These are phyloP conservation scores for Plasmopara halstedii DNA, from an alignment of 352 stramenopile species.

Conservation along the genomic window DNA sequence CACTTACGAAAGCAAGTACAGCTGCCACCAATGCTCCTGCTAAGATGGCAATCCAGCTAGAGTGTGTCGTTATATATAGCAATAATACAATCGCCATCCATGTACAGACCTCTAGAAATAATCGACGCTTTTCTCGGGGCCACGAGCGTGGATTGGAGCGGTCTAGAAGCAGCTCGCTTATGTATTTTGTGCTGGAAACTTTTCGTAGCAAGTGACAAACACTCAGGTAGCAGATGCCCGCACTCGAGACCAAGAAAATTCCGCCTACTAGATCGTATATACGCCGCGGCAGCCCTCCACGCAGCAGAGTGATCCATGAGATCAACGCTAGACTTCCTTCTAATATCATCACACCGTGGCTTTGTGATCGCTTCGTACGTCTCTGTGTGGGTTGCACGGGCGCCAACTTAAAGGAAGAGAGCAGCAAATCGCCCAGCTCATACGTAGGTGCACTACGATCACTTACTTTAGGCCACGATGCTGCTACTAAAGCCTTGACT, in stretches of 20 bases:
- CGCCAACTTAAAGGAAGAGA: slow-evolving; percentile 26
- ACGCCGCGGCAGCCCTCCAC: slow-evolving; percentile 25
- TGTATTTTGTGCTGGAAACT: slow-evolving; percentile 1
- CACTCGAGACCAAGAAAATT: slow-evolving; percentile 41
- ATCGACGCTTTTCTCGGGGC: slow-evolving; percentile 39
- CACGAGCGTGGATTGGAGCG: slow-evolving; percentile 46
- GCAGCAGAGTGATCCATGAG: slow-evolving; percentile 22
- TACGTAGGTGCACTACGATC: slow-evolving; percentile 19
- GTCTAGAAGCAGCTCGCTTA: slow-evolving; percentile 44
- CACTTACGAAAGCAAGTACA: slow-evolving; percentile 39
- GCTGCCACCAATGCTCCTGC: slow-evolving; percentile 32
- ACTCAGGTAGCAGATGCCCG: slow-evolving; percentile 40
- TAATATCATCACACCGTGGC: slow-evolving; percentile 24
- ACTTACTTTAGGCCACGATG: slow-evolving; percentile 7
- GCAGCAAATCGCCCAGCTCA: slow-evolving; percentile 50
- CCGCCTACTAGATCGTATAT: slow-evolving; percentile 42
- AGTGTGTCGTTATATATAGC: slow-evolving; percentile 55
- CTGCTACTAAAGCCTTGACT: neutral
- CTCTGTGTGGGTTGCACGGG: neutral
- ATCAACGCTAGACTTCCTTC: slow-evolving; percentile 20
- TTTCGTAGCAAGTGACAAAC: slow-evolving; percentile 35
- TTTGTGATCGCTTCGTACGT: slow-evolving; percentile 11
- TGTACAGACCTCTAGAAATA: slow-evolving; percentile 62
- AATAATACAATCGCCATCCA: slow-evolving; percentile 68
- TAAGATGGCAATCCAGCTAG: slow-evolving; percentile 32